phyloP scores from a whole-genome alignment of 2,329 filamentous ascomycete species.

The Xylaria sp. region DNA sequence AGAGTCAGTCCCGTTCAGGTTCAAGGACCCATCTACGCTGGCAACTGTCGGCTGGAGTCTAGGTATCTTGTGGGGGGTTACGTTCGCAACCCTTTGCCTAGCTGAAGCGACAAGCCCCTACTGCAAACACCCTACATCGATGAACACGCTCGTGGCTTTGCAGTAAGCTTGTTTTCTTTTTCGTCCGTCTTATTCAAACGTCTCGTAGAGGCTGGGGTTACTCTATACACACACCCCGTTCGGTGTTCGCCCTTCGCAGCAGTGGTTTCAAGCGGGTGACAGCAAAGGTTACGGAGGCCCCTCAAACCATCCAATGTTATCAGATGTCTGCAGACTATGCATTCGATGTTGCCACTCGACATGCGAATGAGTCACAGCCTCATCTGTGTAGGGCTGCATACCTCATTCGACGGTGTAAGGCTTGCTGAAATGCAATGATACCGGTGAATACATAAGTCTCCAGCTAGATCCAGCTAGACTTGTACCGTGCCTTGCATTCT shows the following conservation, averaged over 20 bases:
- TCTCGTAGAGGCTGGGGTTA: slow-evolving; percentile 6
- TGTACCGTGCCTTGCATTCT: not conserved
- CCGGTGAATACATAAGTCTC: not conserved
- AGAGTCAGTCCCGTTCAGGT: not conserved
- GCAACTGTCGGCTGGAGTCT: not conserved
- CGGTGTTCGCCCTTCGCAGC: not conserved
- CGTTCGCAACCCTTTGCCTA: slow-evolving; percentile 12
- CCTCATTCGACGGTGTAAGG: not conserved
- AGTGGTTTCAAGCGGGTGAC: slow-evolving; percentile 12
- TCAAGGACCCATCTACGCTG: not conserved
- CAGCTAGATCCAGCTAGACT: not conserved
- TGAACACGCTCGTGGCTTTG: not conserved
- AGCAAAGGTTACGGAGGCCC: not conserved
- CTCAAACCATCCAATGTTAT: slow-evolving; percentile 10
- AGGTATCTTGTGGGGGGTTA: slow-evolving; percentile 13
- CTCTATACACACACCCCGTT: slow-evolving; percentile 22
- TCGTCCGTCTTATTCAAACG: not conserved
- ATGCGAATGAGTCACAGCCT: slow-evolving; percentile 1
- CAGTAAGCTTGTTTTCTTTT: slow-evolving; percentile 4
- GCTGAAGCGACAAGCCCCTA: slow-evolving; percentile 10
- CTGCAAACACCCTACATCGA: not conserved
- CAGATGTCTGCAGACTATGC: not conserved
- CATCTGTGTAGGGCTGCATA: not conserved
- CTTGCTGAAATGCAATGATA: slow-evolving; percentile 1
- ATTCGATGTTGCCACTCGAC: not conserved